These are phyloP conservation scores for Artemisia argyi DNA, from an alignment of 129 eudicot genomes.

Conservation along the genomic window DNA sequence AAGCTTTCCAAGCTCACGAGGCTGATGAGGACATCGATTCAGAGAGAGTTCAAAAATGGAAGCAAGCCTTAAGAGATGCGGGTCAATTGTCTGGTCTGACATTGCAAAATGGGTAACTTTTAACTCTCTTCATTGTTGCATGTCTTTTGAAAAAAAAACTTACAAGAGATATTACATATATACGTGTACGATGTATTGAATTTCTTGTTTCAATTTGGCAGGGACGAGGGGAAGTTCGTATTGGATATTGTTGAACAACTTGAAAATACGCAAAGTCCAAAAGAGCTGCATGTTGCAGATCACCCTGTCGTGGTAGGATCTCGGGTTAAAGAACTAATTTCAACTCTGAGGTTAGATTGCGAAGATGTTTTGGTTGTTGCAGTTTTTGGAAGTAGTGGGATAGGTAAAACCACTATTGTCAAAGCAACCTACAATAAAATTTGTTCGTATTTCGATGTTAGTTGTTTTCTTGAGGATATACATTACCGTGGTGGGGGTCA, in stretches of 20 bases:
- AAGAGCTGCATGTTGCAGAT: slow-evolving; percentile 5
- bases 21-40: neutral
- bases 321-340: slow-evolving; percentile 18
- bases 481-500: neutral
- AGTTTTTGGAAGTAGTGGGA: slow-evolving; percentile 22
- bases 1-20: slow-evolving; percentile 12
- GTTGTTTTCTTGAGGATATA: slow-evolving; percentile 29
- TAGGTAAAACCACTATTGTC: slow-evolving; percentile 30
- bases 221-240: slow-evolving; percentile 24
- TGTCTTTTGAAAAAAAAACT: neutral
- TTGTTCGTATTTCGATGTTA: neutral
- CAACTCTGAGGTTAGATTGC: slow-evolving; percentile 2
- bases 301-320: slow-evolving; percentile 30
- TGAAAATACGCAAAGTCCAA: slow-evolving; percentile 16
- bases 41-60: slow-evolving; percentile 19
- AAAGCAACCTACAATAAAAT: slow-evolving; percentile 15
- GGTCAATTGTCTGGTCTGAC: neutral
- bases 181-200: neutral
- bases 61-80: neutral
- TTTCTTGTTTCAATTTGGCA: neutral
- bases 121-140: neutral
- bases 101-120: neutral
- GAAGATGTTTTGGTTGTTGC: slow-evolving; percentile 30
- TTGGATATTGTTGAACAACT: slow-evolving; percentile 12
- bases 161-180: neutral